Conservation (phyloP, 108 stramenopile species). For the Cyclotella atomus region DNA sequence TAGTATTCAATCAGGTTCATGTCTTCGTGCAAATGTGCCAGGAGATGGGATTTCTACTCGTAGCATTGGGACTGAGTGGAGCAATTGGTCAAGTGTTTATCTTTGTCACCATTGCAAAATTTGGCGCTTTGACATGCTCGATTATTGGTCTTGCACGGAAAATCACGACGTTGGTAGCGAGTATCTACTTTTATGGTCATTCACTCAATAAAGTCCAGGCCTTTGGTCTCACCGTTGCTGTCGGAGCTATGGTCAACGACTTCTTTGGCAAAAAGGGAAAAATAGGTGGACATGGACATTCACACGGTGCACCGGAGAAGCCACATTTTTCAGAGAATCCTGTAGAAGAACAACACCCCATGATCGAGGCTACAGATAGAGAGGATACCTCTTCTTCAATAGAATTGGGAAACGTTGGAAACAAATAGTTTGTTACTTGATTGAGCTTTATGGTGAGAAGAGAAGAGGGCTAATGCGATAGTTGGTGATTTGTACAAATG, state of each 20-base stretch:
- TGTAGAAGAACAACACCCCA: constrained; percentile 39
- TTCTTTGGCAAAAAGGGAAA: constrained; percentile 89
- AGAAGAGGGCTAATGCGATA: background rate
- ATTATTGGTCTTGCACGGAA: constrained; percentile 97
- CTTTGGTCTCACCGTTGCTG: constrained; percentile 76
- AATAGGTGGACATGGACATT: constrained; percentile 59
- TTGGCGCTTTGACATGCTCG: constrained; percentile 96
- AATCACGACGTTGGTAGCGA: constrained; percentile 93
- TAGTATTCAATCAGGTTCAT: constrained; percentile 93
- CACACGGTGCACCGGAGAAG: constrained; percentile 1
- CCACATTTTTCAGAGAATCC: constrained; percentile 25
- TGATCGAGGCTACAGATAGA: constrained; percentile 10
- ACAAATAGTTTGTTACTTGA: background rate
- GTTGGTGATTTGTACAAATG: too few relatives aligned
- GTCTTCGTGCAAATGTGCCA: constrained; percentile 93
- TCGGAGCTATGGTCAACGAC: constrained; percentile 94
- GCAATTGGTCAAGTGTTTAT: constrained; percentile 97
- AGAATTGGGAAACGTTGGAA: constrained; percentile 28
- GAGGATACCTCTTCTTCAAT: constrained; percentile 12
- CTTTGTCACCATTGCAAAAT: constrained; percentile 97
- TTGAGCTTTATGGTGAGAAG: too few relatives aligned
- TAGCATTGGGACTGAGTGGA: constrained; percentile 93
- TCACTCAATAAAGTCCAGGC: constrained; percentile 80
- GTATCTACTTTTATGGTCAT: constrained; percentile 96
- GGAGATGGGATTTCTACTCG: constrained; percentile 93